Percentiles rank a stretch among this genome's conserved stretches.
Evolutionary conservation across 2,329 filamentous ascomycete species (phyloP).

Genomic region (Epichloe uncinata): DNA sequence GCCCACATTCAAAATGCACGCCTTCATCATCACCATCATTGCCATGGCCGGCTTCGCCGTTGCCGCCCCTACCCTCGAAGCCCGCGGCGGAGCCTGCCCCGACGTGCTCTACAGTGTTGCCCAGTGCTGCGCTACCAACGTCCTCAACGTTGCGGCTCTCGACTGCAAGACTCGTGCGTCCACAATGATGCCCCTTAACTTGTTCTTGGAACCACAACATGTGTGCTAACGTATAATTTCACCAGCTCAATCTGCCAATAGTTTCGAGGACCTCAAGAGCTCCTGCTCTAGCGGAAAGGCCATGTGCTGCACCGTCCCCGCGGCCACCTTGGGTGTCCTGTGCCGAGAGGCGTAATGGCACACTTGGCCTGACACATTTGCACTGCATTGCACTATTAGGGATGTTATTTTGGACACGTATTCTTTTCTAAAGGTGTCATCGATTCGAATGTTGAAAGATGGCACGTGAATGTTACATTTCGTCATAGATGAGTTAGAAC

Average conservation of each 20-base stretch:
- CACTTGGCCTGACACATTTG: not conserved
- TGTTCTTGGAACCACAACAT: not conserved
- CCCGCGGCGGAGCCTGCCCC: slow-evolving; percentile 2
- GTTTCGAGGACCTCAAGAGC: slow-evolving; percentile 1
- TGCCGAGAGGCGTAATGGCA: not conserved
- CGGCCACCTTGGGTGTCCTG: slow-evolving; percentile 1
- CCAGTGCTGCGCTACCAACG: slow-evolving; percentile 6
- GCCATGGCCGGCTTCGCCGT: slow-evolving; percentile 1
- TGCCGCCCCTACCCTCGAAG: slow-evolving; percentile 1
- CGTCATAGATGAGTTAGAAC: not conserved
- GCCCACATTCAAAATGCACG: slow-evolving; percentile 3
- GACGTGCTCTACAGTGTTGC: slow-evolving; percentile 1
- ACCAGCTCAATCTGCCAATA: not conserved
- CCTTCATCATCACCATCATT: slow-evolving; percentile 1
- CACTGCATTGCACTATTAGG: too few species aligned
- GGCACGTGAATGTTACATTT: not conserved
- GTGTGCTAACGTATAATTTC: not conserved
- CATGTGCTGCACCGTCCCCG: slow-evolving; percentile 5
- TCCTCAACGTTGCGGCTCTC: slow-evolving; percentile 2
- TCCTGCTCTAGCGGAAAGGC: slow-evolving; percentile 1
- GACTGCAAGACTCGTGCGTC: slow-evolving; percentile 6
- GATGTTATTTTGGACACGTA: not conserved
- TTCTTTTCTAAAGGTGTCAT: not conserved
- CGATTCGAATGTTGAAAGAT: not conserved
- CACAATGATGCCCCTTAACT: not conserved